phyloP scores from a whole-genome alignment of 1,284 basidiomycete species.

The Wallemia mellicola region DNA sequence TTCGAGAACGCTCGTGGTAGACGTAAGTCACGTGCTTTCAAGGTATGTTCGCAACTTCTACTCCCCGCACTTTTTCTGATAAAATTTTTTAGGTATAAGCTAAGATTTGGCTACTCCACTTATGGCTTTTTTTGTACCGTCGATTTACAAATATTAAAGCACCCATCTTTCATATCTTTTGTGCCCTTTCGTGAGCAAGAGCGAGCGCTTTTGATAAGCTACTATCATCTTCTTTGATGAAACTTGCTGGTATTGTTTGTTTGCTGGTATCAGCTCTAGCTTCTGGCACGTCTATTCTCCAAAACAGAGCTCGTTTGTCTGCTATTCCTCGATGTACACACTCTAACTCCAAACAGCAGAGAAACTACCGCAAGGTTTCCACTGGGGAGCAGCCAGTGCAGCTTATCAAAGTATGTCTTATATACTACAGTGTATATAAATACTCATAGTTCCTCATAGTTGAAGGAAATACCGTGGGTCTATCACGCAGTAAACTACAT shows the following conservation, averaged over 20 bases:
- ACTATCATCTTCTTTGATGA: too few relatives aligned
- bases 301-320: too few relatives aligned
- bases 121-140: neutral
- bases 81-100: neutral
- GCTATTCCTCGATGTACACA: too few relatives aligned
- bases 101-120: neutral
- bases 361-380: neutral
- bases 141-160: neutral
- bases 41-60: constrained; percentile 5
- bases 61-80: too few relatives aligned
- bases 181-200: too few relatives aligned
- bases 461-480: neutral
- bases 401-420: neutral
- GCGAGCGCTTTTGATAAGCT: too few relatives aligned
- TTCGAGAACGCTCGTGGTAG: constrained; percentile 24
- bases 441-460: too few relatives aligned
- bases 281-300: too few relatives aligned
- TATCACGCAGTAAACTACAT: neutral
- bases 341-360: neutral
- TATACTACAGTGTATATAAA: too few relatives aligned
- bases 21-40: constrained; percentile 18
- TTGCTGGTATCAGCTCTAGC: too few relatives aligned
- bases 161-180: too few relatives aligned
- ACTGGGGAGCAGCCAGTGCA: neutral
- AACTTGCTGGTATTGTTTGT: too few relatives aligned